Evolutionary conservation across 2,329 filamentous ascomycete genomes (phyloP).

Genomic region (Curvularia verruculosa): DNA sequence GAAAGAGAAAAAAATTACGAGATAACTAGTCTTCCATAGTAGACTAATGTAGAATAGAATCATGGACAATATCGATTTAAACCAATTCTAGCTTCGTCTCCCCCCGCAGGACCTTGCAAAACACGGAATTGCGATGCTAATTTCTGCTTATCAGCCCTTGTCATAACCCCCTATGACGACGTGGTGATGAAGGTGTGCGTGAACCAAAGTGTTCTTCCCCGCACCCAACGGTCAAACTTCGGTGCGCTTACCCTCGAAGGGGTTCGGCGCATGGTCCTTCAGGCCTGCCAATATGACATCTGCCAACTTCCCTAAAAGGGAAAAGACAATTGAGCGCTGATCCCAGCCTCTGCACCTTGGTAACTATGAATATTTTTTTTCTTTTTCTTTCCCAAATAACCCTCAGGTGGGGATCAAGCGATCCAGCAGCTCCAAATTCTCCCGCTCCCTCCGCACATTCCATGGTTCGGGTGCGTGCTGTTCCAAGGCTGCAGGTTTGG

Average conservation of each 20-base stretch:
- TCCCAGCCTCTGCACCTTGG: not conserved
- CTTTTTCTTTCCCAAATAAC: not conserved
- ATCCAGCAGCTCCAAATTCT: conserved; percentile 38
- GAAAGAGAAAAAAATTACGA: too few species aligned
- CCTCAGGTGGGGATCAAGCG: conserved; percentile 29
- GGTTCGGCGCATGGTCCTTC: not conserved
- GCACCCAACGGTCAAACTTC: conserved; percentile 3
- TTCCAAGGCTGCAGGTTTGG: conserved; percentile 13
- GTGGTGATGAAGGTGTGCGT: not conserved
- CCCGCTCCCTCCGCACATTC: conserved; percentile 20
- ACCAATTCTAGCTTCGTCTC: not conserved
- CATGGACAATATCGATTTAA: conserved; percentile 11
- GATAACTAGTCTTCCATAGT: conserved; percentile 18
- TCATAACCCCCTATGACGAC: not conserved
- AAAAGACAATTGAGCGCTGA: not conserved
- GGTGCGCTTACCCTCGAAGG: conserved; percentile 13
- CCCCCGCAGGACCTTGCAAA: not conserved
- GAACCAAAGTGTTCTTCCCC: conserved; percentile 1
- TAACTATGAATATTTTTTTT: not conserved
- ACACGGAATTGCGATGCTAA: not conserved
- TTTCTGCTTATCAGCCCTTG: not conserved
- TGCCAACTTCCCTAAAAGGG: not conserved
- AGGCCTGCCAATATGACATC: conserved; percentile 1
- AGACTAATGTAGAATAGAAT: conserved; percentile 25
- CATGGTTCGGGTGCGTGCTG: conserved; percentile 1